Evolutionary conservation across 1,284 basidiomycete genomes (phyloP).

Genomic region (Taiwanofungus camphoratus): DNA sequence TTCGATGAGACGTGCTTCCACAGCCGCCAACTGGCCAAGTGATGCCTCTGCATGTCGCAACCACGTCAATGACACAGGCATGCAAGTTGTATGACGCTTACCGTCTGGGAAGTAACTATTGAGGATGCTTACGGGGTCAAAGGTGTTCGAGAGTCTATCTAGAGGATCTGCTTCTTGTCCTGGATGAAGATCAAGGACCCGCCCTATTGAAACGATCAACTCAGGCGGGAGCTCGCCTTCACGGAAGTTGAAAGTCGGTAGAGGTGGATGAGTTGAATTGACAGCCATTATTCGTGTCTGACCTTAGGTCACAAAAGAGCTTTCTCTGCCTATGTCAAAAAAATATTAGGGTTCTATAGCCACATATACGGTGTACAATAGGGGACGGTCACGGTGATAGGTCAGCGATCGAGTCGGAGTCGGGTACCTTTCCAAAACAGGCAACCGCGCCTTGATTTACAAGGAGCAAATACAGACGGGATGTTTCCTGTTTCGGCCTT

Average conservation of each 20-base stretch:
- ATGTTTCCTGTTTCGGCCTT: constrained; percentile 16
- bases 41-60: constrained; percentile 49
- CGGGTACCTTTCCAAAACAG: too few relatives aligned
- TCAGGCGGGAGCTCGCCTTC: constrained; percentile 57
- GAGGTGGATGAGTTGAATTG: constrained; percentile 9
- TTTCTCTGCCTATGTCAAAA: too few relatives aligned
- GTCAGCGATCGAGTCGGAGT: too few relatives aligned
- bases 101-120: constrained; percentile 77
- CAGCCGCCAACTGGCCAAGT: constrained; percentile 53
- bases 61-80: neutral
- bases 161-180: constrained; percentile 44
- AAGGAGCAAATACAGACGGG: constrained; percentile 12
- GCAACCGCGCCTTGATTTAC: constrained; percentile 8
- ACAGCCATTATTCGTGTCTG: constrained; percentile 8
- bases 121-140: constrained; percentile 53
- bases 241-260: constrained; percentile 15
- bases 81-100: constrained; percentile 30
- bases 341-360: too few relatives aligned
- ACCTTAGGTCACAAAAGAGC: too few relatives aligned
- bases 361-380: too few relatives aligned
- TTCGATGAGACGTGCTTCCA: constrained; percentile 55
- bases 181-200: constrained; percentile 51
- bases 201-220: constrained; percentile 60
- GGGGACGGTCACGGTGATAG: too few relatives aligned
- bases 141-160: constrained; percentile 52